phyloP scores from a whole-genome alignment of 257 asterid species.

The Galeopsis tetrahit region DNA sequence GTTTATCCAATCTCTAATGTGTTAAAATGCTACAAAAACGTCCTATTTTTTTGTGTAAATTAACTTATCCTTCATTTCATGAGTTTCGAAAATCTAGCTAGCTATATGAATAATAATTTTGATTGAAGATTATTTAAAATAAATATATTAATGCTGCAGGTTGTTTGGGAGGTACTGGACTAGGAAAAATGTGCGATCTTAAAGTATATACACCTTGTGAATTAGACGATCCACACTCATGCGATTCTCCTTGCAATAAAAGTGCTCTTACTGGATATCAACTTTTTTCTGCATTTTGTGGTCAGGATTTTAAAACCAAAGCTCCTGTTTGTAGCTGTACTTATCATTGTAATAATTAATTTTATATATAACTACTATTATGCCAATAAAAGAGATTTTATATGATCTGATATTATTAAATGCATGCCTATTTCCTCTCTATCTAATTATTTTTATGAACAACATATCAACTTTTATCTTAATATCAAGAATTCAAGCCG shows the following conservation, averaged over 20 bases:
- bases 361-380: too few species aligned
- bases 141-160: conserved; percentile 17
- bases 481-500: too few species aligned
- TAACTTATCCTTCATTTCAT: not conserved
- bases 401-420: too few species aligned
- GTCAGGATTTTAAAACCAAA: not conserved
- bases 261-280: not conserved
- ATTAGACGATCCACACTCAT: conserved; percentile 7
- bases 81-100: not conserved
- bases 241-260: not conserved
- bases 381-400: too few species aligned
- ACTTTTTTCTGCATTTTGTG: conserved; percentile 17
- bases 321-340: conserved; percentile 28
- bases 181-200: not conserved
- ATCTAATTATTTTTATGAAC: too few species aligned
- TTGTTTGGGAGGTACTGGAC: not conserved
- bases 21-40: too few species aligned
- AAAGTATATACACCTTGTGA: not conserved
- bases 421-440: too few species aligned
- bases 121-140: too few species aligned
- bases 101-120: too few species aligned
- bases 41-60: not conserved
- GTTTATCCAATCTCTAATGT: too few species aligned
- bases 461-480: too few species aligned
- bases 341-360: conserved; percentile 8